Conservation (phyloP, 2,329 filamentous ascomycete genomes). For the Scedosporium minutisporum region DNA sequence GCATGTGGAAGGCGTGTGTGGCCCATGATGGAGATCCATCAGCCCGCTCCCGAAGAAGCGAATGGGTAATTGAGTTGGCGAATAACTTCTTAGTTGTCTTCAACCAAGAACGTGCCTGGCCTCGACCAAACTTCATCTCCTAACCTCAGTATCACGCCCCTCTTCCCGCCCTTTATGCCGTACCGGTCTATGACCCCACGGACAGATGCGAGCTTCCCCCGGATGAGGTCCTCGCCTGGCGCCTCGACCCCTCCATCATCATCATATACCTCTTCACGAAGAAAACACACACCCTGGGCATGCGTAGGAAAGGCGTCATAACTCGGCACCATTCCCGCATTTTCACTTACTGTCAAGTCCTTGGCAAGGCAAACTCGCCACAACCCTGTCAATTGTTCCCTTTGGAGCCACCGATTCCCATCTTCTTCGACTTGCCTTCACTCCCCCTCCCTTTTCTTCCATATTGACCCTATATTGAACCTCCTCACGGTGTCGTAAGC, state of each 20-base stretch:
- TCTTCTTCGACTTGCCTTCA: neutral
- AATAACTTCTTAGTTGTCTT: no score
- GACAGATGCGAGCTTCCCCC: neutral
- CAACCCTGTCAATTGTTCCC: neutral
- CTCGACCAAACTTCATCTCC: no score
- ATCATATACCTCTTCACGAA: neutral
- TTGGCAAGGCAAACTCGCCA: neutral
- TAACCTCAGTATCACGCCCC: neutral
- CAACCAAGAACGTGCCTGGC: no score
- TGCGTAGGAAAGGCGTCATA: neutral
- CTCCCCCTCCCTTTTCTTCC: neutral
- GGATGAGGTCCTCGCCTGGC: neutral
- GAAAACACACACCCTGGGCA: neutral
- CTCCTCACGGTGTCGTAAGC: neutral
- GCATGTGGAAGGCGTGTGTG: neutral
- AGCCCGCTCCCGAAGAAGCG: neutral
- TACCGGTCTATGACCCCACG: neutral
- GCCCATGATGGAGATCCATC: neutral
- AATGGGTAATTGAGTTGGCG: neutral
- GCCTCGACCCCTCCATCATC: neutral
- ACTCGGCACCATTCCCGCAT: neutral
- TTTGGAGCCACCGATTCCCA: neutral
- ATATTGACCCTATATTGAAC: slow-evolving; percentile 4
- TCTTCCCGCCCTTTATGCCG: neutral
- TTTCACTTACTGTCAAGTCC: neutral